Evolutionary conservation across 345 rosid genomes (phyloP).

Genomic region (Hibiscus mutabilis): DNA sequence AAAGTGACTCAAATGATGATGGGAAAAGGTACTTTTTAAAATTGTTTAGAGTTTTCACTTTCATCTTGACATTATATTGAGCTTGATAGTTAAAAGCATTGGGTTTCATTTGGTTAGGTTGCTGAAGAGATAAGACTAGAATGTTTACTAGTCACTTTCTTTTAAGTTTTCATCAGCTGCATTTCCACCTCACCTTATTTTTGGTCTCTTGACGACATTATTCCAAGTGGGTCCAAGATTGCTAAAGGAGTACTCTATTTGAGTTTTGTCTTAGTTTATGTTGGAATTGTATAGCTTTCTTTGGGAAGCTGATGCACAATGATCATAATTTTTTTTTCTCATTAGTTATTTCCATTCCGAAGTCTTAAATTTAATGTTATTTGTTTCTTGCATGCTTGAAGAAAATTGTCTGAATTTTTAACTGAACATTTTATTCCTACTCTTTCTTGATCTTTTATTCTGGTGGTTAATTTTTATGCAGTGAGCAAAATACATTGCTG

Average conservation of each 20-base stretch:
- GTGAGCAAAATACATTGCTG: constrained; percentile 37
- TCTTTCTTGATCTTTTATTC: constrained; percentile 15
- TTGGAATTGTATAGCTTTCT: no score
- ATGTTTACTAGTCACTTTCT: background rate
- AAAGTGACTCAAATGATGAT: constrained; percentile 23
- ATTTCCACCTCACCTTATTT: background rate
- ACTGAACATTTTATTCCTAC: background rate
- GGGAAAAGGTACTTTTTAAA: constrained; percentile 31
- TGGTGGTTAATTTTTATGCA: constrained; percentile 32
- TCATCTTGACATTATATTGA: background rate
- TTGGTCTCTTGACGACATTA: background rate
- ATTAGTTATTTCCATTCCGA: background rate
- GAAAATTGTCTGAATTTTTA: background rate
- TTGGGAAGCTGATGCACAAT: background rate
- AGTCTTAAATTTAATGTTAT: background rate
- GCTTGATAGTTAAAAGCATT: background rate
- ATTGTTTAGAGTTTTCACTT: background rate
- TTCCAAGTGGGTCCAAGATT: no score
- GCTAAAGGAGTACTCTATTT: no score
- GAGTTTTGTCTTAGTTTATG: background rate
- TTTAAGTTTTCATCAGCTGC: background rate
- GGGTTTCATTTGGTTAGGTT: background rate
- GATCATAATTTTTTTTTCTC: background rate
- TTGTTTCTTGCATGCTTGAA: background rate
- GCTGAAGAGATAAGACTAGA: background rate